Evolutionary conservation across 768 basidiomycete species (phyloP), one percentile per base, ranked within the genome.

Genomic region (Tubosaeta brunneosetosa): DNA sequence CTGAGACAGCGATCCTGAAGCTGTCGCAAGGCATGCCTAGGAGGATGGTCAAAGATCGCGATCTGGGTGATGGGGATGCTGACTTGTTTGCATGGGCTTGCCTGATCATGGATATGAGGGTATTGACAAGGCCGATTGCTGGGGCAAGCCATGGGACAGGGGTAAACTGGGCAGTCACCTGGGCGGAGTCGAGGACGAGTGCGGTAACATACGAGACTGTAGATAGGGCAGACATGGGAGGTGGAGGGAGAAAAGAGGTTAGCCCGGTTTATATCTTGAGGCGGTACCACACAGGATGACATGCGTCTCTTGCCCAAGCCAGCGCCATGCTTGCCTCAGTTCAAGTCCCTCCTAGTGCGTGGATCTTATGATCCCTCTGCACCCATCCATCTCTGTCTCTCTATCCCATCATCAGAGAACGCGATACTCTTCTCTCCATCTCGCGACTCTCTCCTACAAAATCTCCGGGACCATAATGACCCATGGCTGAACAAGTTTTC

Each of bases 311-410:
- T 78, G 41, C 71, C 78, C 32, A 61, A 62, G 7, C 65, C 73
- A 44, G 72, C 71, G 3, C 77, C 79, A 16, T 43, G 61, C 8
- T 66, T 87, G n/a, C 86, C 87, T 4, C 59, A 57, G 2, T 87
- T 82, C 68, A 69, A 65, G 16, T 76, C 80, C 5, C 64, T 90
- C n/a, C 71, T 91, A 12, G 68, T 91, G 31, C 74, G 78, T 25
- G 89, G 89, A 1, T 53, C 71, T 0, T 86, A 82, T 62, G 83
- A 81, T 47, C 67, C 84, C 17, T 84, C 89, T 4, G 84, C 86
- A 6, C 86, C 86, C 4, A 71, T 91, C 44, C 82, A 87, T 56
- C 72, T 90, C 33, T 76, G 79, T 36, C 66, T 87, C 27, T 85
- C 86, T 0, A 50, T 61, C 9, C 65, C 74, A 19, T 61, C 69